phyloP scores from a whole-genome alignment of 345 rosid genomes.

The Linum tenue region DNA sequence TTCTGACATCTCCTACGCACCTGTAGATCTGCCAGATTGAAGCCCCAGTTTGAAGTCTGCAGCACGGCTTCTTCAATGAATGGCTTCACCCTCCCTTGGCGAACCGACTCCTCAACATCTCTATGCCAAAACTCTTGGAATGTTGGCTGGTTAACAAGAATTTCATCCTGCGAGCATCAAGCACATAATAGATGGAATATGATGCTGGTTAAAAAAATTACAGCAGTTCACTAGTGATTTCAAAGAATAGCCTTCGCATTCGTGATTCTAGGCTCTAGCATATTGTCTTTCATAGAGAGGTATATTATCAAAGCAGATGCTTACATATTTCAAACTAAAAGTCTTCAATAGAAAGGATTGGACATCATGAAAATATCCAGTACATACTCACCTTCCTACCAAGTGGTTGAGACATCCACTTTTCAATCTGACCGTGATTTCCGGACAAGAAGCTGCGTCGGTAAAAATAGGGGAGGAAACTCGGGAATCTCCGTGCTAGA shows the following conservation, averaged over 20 bases:
- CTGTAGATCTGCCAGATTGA: slow-evolving; percentile 62
- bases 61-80: slow-evolving; percentile 68
- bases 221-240: no score
- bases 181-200: not conserved
- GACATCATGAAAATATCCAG: not conserved
- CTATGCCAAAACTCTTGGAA: slow-evolving; percentile 82
- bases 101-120: slow-evolving; percentile 83
- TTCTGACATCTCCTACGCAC: slow-evolving; percentile 52
- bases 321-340: not conserved
- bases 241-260: not conserved
- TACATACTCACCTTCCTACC: slow-evolving; percentile 49
- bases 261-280: no score
- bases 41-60: slow-evolving; percentile 81
- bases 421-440: slow-evolving; percentile 52
- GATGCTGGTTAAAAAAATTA: not conserved
- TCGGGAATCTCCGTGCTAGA: slow-evolving; percentile 64
- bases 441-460: slow-evolving; percentile 70
- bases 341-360: no score
- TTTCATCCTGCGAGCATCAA: slow-evolving; percentile 53
- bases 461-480: slow-evolving; percentile 50
- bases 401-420: slow-evolving; percentile 65
- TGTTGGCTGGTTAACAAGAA: slow-evolving; percentile 34
- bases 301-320: not conserved
- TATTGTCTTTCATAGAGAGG: not conserved
- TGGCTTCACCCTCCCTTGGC: slow-evolving; percentile 67